Evolutionary conservation across 177 flowering plant genomes (phyloP).

Genomic region (Vitis hybrid): DNA sequence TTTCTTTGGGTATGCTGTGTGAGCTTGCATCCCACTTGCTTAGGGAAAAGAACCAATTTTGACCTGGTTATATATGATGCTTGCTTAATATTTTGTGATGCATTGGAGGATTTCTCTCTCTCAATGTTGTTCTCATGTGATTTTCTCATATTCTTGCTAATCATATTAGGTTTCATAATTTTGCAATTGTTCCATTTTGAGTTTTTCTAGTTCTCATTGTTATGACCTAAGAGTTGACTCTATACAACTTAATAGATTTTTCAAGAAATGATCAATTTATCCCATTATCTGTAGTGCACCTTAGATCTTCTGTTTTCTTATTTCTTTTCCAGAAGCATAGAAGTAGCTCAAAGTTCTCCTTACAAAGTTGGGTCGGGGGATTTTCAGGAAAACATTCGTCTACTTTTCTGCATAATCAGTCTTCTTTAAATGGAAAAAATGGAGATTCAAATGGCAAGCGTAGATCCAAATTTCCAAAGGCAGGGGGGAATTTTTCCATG

Average conservation of each 20-base stretch:
- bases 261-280: neutral
- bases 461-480: slow-evolving; percentile 25
- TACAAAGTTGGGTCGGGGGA: slow-evolving; percentile 59
- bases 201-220: neutral
- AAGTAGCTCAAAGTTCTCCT: slow-evolving; percentile 56
- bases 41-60: neutral
- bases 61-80: neutral
- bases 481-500: slow-evolving; percentile 15
- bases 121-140: neutral
- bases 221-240: neutral
- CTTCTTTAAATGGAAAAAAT: slow-evolving; percentile 22
- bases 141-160: no score
- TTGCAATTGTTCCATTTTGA: neutral
- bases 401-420: slow-evolving; percentile 19
- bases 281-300: neutral
- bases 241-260: neutral
- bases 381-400: slow-evolving; percentile 42
- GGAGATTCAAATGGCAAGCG: slow-evolving; percentile 17
- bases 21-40: no score
- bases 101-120: neutral
- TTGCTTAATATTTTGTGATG: neutral
- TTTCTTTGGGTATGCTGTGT: neutral
- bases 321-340: slow-evolving; percentile 58
- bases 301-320: neutral
- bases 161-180: neutral